These are phyloP conservation scores for Paramecium caudatum DNA, from an alignment of 73 alveolate species.

Conservation along the genomic window DNA sequence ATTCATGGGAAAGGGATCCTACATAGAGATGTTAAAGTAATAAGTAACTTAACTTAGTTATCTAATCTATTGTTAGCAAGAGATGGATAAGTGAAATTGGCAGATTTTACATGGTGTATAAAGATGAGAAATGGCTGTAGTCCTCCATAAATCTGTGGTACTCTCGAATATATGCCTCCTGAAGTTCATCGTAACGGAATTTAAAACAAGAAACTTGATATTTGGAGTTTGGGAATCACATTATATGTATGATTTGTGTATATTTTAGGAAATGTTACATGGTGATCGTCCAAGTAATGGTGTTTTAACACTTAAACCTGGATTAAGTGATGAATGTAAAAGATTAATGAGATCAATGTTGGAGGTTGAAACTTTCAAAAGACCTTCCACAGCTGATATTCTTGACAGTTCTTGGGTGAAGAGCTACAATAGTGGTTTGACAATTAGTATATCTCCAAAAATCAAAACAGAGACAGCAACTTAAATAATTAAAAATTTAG, in stretches of 20 bases:
- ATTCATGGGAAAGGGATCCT: background rate
- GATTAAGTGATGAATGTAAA: constrained; percentile 29
- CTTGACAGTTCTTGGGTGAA: constrained; percentile 12
- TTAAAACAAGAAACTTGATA: constrained; percentile 10
- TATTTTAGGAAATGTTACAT: constrained; percentile 28
- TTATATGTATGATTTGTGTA: constrained; percentile 41
- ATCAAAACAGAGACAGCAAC: background rate
- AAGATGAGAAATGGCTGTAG: background rate
- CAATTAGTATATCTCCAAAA: background rate
- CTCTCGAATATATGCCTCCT: constrained; percentile 60
- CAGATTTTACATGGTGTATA: constrained; percentile 44
- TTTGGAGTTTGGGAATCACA: constrained; percentile 47
- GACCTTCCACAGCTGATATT: background rate
- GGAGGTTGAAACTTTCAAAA: constrained; percentile 28
- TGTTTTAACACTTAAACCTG: background rate
- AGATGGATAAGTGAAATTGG: background rate
- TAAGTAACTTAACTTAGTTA: background rate
- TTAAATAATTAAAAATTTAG: background rate
- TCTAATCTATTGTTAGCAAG: constrained; percentile 4
- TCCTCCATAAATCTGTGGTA: constrained; percentile 26
- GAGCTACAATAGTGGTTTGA: background rate
- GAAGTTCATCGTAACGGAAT: background rate
- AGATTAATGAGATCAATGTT: background rate
- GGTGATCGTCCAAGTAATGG: constrained; percentile 39
- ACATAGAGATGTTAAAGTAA: constrained; percentile 57